Evolutionary conservation across 257 asterid species (phyloP).

Genomic region (Gentiana straminea): DNA sequence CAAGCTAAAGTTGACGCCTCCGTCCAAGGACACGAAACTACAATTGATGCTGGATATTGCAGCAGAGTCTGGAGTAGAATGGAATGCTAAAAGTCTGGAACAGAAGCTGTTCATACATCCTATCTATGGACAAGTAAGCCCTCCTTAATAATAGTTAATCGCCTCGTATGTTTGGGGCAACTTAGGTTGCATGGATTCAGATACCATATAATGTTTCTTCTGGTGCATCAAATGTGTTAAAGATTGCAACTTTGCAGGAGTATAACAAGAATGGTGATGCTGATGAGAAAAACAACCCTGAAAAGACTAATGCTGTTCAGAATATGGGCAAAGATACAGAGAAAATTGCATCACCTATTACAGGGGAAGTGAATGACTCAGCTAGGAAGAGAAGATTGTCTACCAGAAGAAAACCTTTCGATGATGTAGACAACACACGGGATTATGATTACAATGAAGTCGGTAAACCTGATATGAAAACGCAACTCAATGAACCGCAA

Average conservation of each 20-base stretch:
- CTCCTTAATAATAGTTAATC: background rate
- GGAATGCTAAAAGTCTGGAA: slow-evolving; percentile 62
- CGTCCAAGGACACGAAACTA: slow-evolving; percentile 51
- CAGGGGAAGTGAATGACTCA: slow-evolving; percentile 1
- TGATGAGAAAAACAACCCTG: slow-evolving; percentile 3
- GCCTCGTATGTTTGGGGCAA: background rate
- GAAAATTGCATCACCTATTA: slow-evolving; percentile 5
- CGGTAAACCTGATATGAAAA: slow-evolving; percentile 10
- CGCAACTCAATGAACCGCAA: slow-evolving; percentile 13
- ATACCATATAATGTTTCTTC: background rate
- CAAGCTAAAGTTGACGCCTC: slow-evolving; percentile 38
- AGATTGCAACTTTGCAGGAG: slow-evolving; percentile 26
- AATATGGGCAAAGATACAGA: slow-evolving; percentile 13
- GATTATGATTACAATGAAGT: slow-evolving; percentile 6
- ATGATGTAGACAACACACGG: background rate
- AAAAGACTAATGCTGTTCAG: slow-evolving; percentile 9
- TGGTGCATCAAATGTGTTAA: background rate
- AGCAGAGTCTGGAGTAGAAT: slow-evolving; percentile 42
- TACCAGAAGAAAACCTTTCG: too few species aligned
- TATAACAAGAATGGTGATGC: slow-evolving; percentile 9
- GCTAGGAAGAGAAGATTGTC: background rate
- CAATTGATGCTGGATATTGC: slow-evolving; percentile 66
- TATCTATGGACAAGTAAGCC: slow-evolving; percentile 29
- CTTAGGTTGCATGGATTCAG: background rate
- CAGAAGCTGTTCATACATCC: slow-evolving; percentile 37